Evolutionary conservation across 148 eudicot species (phyloP).

Genomic region (Rhododendron vialii): DNA sequence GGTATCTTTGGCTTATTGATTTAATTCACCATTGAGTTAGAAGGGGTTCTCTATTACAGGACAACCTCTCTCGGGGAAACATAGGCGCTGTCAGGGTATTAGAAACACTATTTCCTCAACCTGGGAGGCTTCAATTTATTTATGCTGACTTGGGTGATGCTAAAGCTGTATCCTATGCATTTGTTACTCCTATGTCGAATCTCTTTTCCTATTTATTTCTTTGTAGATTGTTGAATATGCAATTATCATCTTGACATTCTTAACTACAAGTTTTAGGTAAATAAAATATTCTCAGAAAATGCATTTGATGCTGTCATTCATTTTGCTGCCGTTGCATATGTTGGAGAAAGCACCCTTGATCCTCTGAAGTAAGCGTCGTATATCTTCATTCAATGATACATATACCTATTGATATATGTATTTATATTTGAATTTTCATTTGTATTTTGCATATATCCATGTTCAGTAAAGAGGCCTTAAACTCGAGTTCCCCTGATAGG

Average conservation of each 20-base stretch:
- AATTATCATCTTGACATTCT: neutral
- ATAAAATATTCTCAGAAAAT: slow-evolving; percentile 75
- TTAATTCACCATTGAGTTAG: neutral
- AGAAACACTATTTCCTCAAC: slow-evolving; percentile 72
- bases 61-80: slow-evolving; percentile 91
- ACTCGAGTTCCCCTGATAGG: neutral
- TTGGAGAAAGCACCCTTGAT: slow-evolving; percentile 93
- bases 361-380: slow-evolving; percentile 63
- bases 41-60: slow-evolving; percentile 31
- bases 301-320: slow-evolving; percentile 97
- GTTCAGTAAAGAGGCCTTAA: neutral
- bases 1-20: neutral
- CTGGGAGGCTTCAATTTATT: slow-evolving; percentile 79
- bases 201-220: neutral
- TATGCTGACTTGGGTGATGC: slow-evolving; percentile 89
- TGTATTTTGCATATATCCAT: neutral
- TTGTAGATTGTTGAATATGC: neutral
- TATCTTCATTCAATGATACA: neutral
- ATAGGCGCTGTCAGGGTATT: slow-evolving; percentile 72
- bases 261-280: slow-evolving; percentile 36
- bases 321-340: slow-evolving; percentile 97
- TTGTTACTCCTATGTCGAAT: neutral
- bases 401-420: neutral
- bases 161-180: slow-evolving; percentile 52
- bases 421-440: neutral